Evolutionary conservation across 495 filamentous ascomycete species (phyloP).

Genomic region (Tuber magnatum): DNA sequence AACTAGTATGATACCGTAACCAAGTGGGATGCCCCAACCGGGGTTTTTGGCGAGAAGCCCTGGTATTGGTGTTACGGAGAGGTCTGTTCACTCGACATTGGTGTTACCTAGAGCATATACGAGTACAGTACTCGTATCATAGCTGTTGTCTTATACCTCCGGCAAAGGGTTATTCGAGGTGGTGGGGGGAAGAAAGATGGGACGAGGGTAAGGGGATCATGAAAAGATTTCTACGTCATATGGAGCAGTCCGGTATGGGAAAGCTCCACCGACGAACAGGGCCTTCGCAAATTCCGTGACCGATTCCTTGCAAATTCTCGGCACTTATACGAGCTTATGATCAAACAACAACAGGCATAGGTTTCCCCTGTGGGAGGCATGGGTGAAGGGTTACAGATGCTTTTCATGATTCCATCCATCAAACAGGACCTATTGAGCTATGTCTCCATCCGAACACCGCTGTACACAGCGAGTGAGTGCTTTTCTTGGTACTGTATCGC

Average conservation of each 20-base stretch:
- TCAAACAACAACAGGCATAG: neutral
- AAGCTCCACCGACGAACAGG: neutral
- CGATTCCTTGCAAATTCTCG: neutral
- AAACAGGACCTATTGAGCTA: neutral
- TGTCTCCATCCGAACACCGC: neutral
- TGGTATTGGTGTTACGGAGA: neutral
- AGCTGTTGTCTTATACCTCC: neutral
- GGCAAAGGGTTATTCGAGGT: neutral
- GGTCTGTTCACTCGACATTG: neutral
- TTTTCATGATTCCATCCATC: neutral
- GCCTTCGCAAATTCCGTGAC: neutral
- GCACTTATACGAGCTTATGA: neutral
- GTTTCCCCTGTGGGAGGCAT: neutral
- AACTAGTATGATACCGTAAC: neutral
- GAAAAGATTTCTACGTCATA: neutral
- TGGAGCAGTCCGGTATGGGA: neutral
- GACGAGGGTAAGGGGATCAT: neutral
- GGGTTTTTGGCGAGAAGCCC: conserved; percentile 1
- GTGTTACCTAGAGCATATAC: neutral
- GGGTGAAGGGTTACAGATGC: neutral
- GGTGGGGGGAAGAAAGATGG: neutral
- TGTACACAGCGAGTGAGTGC: neutral
- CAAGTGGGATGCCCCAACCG: neutral
- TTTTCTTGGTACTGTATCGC: neutral
- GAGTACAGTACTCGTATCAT: too few relatives aligned